These are phyloP conservation scores for Entomortierella parvispora DNA, from an alignment of 192 early-diverging fungal species.

Conservation along the genomic window DNA sequence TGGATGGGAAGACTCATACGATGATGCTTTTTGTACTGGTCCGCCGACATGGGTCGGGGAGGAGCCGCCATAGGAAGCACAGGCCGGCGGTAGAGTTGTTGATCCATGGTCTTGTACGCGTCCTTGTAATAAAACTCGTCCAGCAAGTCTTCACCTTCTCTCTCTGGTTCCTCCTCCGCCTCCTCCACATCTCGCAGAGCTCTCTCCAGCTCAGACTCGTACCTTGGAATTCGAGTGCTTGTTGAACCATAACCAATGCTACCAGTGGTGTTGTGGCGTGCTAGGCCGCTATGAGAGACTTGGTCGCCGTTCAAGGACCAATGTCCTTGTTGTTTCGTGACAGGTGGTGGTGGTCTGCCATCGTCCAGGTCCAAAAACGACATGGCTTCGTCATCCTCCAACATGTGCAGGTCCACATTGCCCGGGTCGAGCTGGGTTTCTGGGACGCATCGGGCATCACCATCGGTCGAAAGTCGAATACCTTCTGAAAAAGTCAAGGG, in stretches of 20 bases:
- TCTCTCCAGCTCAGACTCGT: conserved; percentile 15
- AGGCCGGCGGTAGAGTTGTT: conserved; percentile 34
- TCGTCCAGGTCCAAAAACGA: conserved; percentile 20
- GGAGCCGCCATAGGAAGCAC: conserved; percentile 9
- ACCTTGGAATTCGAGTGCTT: background rate
- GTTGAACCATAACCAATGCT: background rate
- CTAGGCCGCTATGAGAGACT: background rate
- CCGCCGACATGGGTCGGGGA: conserved; percentile 36
- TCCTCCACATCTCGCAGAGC: conserved; percentile 27
- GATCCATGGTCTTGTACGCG: conserved; percentile 49
- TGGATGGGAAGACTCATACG: conserved; percentile 44
- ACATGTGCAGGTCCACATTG: background rate
- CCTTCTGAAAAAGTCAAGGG: conserved; percentile 9
- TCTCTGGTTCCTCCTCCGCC: conserved; percentile 20
- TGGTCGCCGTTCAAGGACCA: background rate
- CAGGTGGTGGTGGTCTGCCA: background rate
- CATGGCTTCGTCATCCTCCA: conserved; percentile 27
- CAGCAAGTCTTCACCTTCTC: conserved; percentile 35
- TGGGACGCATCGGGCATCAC: background rate
- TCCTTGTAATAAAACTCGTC: conserved; percentile 46
- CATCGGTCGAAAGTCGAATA: background rate
- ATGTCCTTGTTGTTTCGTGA: background rate
- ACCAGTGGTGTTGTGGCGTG: background rate
- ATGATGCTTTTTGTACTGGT: conserved; percentile 34
- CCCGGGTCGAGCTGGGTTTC: background rate